Conservation (phyloP, 2,329 filamentous ascomycete species). For the Elsinoe arachidis region DNA sequence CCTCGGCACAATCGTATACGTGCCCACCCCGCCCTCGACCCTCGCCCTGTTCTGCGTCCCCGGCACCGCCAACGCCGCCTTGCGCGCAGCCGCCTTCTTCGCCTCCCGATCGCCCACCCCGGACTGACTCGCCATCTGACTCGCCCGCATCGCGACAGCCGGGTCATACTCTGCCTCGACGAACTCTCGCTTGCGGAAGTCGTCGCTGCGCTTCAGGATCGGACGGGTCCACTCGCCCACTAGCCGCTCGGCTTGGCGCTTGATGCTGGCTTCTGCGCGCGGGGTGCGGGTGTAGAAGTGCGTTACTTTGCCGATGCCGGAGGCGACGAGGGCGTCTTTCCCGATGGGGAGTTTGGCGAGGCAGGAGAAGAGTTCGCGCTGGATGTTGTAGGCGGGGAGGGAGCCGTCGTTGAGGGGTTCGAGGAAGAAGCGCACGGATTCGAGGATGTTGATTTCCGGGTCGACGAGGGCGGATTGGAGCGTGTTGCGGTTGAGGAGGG, state of each 20-base stretch:
- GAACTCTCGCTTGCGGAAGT: conserved; percentile 76
- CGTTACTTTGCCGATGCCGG: conserved; percentile 90
- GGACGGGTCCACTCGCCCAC: conserved; percentile 92
- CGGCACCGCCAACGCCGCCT: conserved; percentile 45
- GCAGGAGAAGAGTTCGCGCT: conserved; percentile 82
- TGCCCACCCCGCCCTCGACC: conserved; percentile 49
- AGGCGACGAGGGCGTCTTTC: conserved; percentile 82
- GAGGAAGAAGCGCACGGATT: conserved; percentile 93
- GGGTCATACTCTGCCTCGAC: conserved; percentile 53
- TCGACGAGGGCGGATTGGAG: conserved; percentile 78
- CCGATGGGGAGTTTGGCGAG: conserved; percentile 75
- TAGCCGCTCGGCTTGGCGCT: conserved; percentile 86
- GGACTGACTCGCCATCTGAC: conserved; percentile 19
- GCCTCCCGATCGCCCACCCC: conserved; percentile 30
- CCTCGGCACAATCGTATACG: conserved; percentile 55
- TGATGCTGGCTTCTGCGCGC: conserved; percentile 78
- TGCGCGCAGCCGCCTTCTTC: conserved; percentile 42
- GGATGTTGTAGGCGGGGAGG: conserved; percentile 92
- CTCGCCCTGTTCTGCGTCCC: conserved; percentile 50
- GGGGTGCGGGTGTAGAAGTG: conserved; percentile 96
- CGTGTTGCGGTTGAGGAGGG: conserved; percentile 80
- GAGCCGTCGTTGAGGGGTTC: conserved; percentile 92
- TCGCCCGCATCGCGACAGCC: conserved; percentile 16
- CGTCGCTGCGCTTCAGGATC: conserved; percentile 85
- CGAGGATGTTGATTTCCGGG: conserved; percentile 88